Base-by-base conservation (phyloP, 768 basidiomycete species). In the Scleroderma citrinum region DNA sequence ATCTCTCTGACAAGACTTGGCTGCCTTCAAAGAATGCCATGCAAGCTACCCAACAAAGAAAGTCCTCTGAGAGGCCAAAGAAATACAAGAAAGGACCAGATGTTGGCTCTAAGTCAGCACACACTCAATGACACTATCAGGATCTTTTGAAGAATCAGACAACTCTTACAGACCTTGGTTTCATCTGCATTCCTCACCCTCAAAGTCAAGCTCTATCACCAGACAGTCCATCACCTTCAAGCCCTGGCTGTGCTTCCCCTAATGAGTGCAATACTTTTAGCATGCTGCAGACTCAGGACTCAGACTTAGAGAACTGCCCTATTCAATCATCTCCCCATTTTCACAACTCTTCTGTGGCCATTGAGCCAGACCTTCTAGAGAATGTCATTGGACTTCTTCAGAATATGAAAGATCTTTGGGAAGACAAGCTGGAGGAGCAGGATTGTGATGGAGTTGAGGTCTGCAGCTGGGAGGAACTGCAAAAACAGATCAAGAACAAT, bases 401-500 rank as follows among this genome's bases (percentile, higher is more conserved):
- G 37, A 39, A 38, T 4, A 32, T 41, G 29, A 20, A 48, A 19
- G 59, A 58, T 30, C 50, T 31, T 3, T 62, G 60, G 61, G 60
- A 62, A 32, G 57, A 50, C 0, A 56, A 61, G 44, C 51, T 61
- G n/a, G 49, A 56, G 38, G 16, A 51, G 61, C 19, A 56, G 32
- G 35, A 35, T 23, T 30, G 35, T 49, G 29, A 20, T 19, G 16
- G 39, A 3, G 35, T 32, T 65, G 39, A 40, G 39, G 39, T 40
- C 42, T 35, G 47, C 11, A 41, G 54, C 29, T 68, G 66, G 67
- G 42, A 44, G n/a, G 53, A 50, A 2, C 52, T 71, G 35, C 47
- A 49, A 11, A 44, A 59, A 7, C 61, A 70, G 36, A 64, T 71
- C 52, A 67, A 66, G 44, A 34, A 47, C 12, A 56, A 68, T 47